phyloP scores from a whole-genome alignment of 2,329 filamentous ascomycete species.

The Aspergillus aculeatinus region DNA sequence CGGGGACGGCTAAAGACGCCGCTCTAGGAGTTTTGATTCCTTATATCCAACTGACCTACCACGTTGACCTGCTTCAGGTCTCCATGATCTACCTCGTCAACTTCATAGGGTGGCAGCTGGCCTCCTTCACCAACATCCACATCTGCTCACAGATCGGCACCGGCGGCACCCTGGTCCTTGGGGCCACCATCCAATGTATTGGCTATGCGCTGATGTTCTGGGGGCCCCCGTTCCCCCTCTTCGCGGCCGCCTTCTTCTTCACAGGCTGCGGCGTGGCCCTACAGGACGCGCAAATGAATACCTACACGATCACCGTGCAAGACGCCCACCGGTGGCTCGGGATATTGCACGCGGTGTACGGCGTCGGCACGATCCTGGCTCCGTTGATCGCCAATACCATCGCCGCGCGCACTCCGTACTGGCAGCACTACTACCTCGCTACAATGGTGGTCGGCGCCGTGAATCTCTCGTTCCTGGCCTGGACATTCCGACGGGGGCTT shows the following conservation, averaged over 20 bases:
- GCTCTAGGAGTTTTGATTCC: constrained; percentile 25
- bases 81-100: constrained; percentile 27
- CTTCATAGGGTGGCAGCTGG: constrained; percentile 22
- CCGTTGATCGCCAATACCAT: constrained; percentile 26
- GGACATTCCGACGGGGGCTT: constrained; percentile 22
- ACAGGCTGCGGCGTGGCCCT: constrained; percentile 23
- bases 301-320: constrained; percentile 23
- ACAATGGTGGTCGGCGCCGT: constrained; percentile 16
- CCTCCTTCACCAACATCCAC: constrained; percentile 26
- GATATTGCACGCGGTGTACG: constrained; percentile 25
- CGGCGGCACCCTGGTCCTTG: constrained; percentile 23
- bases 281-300: constrained; percentile 25
- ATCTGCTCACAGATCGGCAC: constrained; percentile 24
- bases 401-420: constrained; percentile 20
- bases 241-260: constrained; percentile 25
- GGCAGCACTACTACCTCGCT: constrained; percentile 26
- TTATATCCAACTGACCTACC: constrained; percentile 25
- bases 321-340: constrained; percentile 26
- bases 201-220: constrained; percentile 27
- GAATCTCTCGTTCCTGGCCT: constrained; percentile 16
- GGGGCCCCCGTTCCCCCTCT: constrained; percentile 22
- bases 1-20: constrained; percentile 14
- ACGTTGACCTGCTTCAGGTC: constrained; percentile 22
- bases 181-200: constrained; percentile 19
- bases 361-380: constrained; percentile 21